Conservation (phyloP, 345 rosid genomes). For the Eucalyptus marginata region DNA sequence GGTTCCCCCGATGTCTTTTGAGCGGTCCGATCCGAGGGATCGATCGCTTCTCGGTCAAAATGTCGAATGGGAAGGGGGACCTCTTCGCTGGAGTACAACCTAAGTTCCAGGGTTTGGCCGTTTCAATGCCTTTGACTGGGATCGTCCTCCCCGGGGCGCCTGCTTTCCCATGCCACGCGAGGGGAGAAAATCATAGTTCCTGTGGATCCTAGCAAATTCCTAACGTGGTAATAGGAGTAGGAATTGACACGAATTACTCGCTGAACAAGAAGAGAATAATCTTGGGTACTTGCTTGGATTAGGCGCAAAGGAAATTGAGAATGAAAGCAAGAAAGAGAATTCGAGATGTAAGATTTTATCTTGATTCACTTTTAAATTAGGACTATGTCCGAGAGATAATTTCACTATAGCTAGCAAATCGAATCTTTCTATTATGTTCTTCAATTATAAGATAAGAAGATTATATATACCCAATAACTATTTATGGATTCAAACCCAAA, state of each 20-base stretch:
- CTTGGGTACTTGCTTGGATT: neutral
- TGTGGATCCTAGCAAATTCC: neutral
- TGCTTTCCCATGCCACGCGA: neutral
- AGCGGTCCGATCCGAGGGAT: neutral
- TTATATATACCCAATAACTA: too few relatives aligned
- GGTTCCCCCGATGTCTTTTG: neutral
- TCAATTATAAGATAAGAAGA: neutral
- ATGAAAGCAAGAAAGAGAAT: neutral
- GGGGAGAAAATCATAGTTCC: neutral
- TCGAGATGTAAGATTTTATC: neutral
- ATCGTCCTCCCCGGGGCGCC: neutral
- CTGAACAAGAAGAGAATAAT: neutral
- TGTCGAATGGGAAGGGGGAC: neutral
- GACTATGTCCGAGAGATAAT: too few relatives aligned
- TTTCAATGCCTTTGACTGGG: neutral
- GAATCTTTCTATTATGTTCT: too few relatives aligned
- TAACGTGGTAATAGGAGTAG: neutral
- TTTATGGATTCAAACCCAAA: neutral
- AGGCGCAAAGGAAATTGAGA: neutral
- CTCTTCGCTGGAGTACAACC: neutral
- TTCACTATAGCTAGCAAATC: too few relatives aligned
- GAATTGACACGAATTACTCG: neutral
- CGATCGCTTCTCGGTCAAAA: neutral
- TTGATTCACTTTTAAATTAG: accelerated
- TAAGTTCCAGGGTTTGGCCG: neutral